Conservation (phyloP, 371 early-diverging fungal species). For the Mortierella sp. region DNA sequence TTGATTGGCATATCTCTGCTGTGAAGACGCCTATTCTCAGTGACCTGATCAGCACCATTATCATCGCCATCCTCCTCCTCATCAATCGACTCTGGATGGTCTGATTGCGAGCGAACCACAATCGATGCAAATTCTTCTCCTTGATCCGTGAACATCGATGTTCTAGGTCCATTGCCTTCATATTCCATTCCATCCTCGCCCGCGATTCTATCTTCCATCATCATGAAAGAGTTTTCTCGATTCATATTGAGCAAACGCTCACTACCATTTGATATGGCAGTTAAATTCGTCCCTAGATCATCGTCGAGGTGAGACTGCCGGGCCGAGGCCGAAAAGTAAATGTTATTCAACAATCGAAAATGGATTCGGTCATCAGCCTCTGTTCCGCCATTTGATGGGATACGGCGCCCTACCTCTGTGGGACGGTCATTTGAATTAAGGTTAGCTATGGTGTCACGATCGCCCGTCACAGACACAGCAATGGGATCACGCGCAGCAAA, state of each 20-base stretch:
- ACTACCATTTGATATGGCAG: not conserved
- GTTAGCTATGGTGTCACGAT: slow-evolving; percentile 12
- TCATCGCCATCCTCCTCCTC: slow-evolving; percentile 31
- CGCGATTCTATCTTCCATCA: not conserved
- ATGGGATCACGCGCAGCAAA: not conserved
- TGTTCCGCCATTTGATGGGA: not conserved
- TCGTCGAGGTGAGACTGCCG: slow-evolving; percentile 11
- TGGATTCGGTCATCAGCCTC: slow-evolving; percentile 50
- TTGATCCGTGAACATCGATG: slow-evolving; percentile 3
- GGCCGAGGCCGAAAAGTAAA: slow-evolving; percentile 22
- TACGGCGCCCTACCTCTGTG: no score
- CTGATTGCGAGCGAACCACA: slow-evolving; percentile 2
- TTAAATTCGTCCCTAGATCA: slow-evolving; percentile 19
- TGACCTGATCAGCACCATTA: slow-evolving; percentile 33
- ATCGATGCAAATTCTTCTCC: slow-evolving; percentile 16
- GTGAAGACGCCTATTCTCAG: slow-evolving; percentile 22
- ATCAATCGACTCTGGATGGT: slow-evolving; percentile 14
- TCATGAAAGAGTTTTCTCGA: not conserved
- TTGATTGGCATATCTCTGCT: slow-evolving; percentile 6
- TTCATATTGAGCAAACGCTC: slow-evolving; percentile 2
- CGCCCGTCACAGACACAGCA: slow-evolving; percentile 5
- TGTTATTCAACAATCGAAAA: slow-evolving; percentile 32
- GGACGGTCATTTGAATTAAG: slow-evolving; percentile 4
- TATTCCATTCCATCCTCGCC: slow-evolving; percentile 21
- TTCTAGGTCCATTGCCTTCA: not conserved